Evolutionary conservation across 495 filamentous ascomycete species (phyloP), one percentile per base, ranked within the genome.

Genomic region (Margaritispora aquatica): DNA sequence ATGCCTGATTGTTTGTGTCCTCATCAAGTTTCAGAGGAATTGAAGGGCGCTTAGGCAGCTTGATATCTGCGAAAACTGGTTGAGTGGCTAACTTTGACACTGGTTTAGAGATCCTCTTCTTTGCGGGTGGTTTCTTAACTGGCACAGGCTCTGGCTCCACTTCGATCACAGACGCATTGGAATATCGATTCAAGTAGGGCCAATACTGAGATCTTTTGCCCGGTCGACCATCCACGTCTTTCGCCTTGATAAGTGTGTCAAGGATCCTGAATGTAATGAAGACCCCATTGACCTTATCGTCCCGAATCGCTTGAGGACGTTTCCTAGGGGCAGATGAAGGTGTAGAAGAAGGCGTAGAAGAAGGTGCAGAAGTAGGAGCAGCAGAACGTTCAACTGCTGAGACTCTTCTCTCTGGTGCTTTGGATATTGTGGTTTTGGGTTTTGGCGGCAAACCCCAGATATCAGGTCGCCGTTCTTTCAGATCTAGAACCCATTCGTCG

Each of bases 401-500:
- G 10, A 59, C 61, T 55, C 55, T 58, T 46, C 55, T 41, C 15
- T 26, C 31, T 5, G 60, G 21, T 2, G 63, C 60, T 56, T 59
- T 47, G 15, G 44, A 20, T 11, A 26, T 38, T 13, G n/a, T n/a
- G n/a, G n/a, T n/a, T n/a, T n/a, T n/a, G n/a, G n/a, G n/a, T n/a
- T 51, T 56, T 11, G 65, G 62, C 55, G 63, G 62, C 21, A 62
- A 75, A 20, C 79, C 62, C 82, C 83, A 87, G 10, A 87, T 73
- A 38, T 78, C 77, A 4, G 72, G 73, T 58, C 83, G 78, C 55
- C 79, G 73, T 44, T 71, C 59, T 60, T 79, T 81, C 58, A 88
- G 66, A 55, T 85, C 80, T 23, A 72, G 69, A 15, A 88, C 84
- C 84, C 85, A 88, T n/a, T 73, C 77, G 58, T 88, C 85, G 52